These are phyloP conservation scores for Solanum hybrid DNA, from an alignment of 305 asterid genomes.

Conservation along the genomic window DNA sequence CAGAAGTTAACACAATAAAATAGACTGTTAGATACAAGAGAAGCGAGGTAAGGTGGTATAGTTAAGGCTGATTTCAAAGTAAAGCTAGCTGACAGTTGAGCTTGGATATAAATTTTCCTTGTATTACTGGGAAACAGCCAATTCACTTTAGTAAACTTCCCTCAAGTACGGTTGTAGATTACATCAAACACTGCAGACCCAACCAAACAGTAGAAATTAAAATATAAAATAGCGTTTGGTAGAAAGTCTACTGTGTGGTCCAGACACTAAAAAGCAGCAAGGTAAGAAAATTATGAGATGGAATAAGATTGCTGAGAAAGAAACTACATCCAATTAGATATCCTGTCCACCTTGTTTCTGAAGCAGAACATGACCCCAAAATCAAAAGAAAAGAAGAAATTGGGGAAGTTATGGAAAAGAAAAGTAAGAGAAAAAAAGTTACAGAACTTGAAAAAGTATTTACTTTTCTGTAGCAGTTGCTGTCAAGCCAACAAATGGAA, in stretches of 20 bases:
- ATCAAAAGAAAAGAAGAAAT: not conserved
- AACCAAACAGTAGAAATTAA: not conserved
- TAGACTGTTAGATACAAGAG: not conserved
- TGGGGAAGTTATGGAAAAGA: not conserved
- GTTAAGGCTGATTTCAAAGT: not conserved
- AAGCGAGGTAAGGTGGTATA: not conserved
- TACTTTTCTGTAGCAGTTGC: conserved; percentile 96
- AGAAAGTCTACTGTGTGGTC: not conserved
- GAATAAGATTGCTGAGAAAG: not conserved
- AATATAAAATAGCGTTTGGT: not conserved
- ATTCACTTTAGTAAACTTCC: not conserved
- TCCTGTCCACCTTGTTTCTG: not conserved
- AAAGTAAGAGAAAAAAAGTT: not conserved
- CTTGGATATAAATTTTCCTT: not conserved
- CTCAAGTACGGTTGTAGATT: not conserved
- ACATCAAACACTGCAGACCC: not conserved
- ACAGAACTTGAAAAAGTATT: conserved; percentile 17
- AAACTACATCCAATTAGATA: not conserved
- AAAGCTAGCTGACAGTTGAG: not conserved
- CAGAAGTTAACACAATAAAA: not conserved
- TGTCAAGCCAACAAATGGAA: conserved; percentile 83
- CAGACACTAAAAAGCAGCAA: not conserved
- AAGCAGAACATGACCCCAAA: not conserved
- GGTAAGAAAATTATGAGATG: not conserved
- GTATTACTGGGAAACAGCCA: not conserved